These are phyloP conservation scores for Aeminium ludgeri DNA, from an alignment of 495 filamentous ascomycete genomes.

Conservation along the genomic window DNA sequence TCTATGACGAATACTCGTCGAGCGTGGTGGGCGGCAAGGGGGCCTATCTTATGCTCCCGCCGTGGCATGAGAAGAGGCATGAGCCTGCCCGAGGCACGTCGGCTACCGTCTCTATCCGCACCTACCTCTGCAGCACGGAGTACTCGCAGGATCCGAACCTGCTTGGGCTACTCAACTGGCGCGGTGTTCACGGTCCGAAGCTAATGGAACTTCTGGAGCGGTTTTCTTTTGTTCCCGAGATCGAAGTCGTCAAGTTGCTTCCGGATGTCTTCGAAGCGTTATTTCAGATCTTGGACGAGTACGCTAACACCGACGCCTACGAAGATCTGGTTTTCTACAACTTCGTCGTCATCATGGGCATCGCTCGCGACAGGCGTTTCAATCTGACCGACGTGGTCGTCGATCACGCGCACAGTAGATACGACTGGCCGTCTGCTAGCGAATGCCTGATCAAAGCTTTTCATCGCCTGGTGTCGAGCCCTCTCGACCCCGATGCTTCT, in stretches of 20 bases:
- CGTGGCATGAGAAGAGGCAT: slow-evolving; percentile 56
- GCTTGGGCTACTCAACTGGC: slow-evolving; percentile 73
- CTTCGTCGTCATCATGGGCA: slow-evolving; percentile 74
- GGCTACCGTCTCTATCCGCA: slow-evolving; percentile 61
- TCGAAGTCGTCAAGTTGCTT: slow-evolving; percentile 89
- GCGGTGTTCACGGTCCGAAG: slow-evolving; percentile 49
- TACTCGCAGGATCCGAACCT: slow-evolving; percentile 90
- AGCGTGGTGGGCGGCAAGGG: slow-evolving; percentile 49
- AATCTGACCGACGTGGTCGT: slow-evolving; percentile 81
- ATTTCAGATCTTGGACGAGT: slow-evolving; percentile 77
- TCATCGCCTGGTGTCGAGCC: slow-evolving; percentile 58
- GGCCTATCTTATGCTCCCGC: slow-evolving; percentile 71
- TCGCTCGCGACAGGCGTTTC: slow-evolving; percentile 87
- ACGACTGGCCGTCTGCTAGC: slow-evolving; percentile 87
- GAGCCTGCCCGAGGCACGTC: slow-evolving; percentile 56
- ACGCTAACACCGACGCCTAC: slow-evolving; percentile 55
- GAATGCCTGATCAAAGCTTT: slow-evolving; percentile 84
- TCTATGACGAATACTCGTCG: slow-evolving; percentile 56
- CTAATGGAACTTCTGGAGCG: slow-evolving; percentile 58
- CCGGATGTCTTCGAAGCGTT: slow-evolving; percentile 81
- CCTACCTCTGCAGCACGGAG: slow-evolving; percentile 84
- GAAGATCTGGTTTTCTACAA: slow-evolving; percentile 87
- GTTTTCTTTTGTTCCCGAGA: slow-evolving; percentile 85
- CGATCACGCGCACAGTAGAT: slow-evolving; percentile 71
- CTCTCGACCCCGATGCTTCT: slow-evolving; percentile 62